Conservation (phyloP, 2,329 filamentous ascomycete species). For the Aureobasidium melanogenum region DNA sequence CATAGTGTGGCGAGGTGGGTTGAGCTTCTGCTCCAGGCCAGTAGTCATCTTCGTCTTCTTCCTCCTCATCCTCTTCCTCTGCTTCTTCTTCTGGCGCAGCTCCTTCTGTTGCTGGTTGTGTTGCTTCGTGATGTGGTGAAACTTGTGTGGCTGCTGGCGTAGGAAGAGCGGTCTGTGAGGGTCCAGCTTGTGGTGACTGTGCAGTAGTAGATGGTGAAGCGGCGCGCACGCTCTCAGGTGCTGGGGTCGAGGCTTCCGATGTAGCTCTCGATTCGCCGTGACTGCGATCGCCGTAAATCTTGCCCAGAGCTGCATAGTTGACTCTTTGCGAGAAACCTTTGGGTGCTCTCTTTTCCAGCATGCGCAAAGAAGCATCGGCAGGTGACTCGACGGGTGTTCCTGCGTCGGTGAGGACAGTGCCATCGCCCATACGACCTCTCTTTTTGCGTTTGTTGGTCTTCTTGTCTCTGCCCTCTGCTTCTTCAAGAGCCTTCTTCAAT, state of each 20-base stretch:
- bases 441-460: slow-evolving; percentile 35
- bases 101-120: background rate
- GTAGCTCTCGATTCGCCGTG: slow-evolving; percentile 9
- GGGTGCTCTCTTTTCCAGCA: slow-evolving; percentile 36
- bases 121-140: background rate
- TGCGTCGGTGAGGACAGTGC: slow-evolving; percentile 28
- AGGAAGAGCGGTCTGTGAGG: background rate
- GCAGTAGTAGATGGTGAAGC: background rate
- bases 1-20: background rate
- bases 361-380: slow-evolving; percentile 36
- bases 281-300: slow-evolving; percentile 26
- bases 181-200: background rate
- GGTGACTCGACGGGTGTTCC: slow-evolving; percentile 32
- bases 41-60: slow-evolving; percentile 16
- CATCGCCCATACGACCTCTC: slow-evolving; percentile 32
- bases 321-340: slow-evolving; percentile 35
- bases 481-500: slow-evolving; percentile 60
- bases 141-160: background rate
- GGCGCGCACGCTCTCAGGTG: background rate
- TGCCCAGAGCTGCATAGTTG: slow-evolving; percentile 38
- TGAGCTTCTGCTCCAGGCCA: background rate
- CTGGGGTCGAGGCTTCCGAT: slow-evolving; percentile 9
- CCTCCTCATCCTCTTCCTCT: slow-evolving; percentile 16
- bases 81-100: slow-evolving; percentile 10
- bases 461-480: slow-evolving; percentile 36